Conservation (phyloP, 352 stramenopile species). For the Phytophthora kernoviae region DNA sequence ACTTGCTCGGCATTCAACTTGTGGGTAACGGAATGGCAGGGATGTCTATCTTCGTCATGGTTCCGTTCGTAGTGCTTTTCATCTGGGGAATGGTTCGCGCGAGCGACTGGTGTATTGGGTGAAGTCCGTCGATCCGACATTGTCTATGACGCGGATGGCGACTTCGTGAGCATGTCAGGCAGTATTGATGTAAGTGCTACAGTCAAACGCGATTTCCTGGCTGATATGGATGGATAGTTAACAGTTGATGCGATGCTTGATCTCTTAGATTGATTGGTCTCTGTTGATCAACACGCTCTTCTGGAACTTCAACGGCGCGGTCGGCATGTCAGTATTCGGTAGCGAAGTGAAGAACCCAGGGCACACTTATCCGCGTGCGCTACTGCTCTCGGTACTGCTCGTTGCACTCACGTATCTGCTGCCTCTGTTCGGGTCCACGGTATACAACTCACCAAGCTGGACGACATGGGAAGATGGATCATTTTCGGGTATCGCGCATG, state of each 20-base stretch:
- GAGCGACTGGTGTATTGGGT: conserved; percentile 40
- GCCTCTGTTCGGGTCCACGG: conserved; percentile 83
- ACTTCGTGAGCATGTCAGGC: conserved; percentile 48
- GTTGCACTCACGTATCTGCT: conserved; percentile 87
- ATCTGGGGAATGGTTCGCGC: conserved; percentile 37
- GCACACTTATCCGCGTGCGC: conserved; percentile 79
- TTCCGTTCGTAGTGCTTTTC: conserved; percentile 87
- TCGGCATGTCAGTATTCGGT: conserved; percentile 87
- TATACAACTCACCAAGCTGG: conserved; percentile 64
- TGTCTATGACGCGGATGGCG: conserved; percentile 32
- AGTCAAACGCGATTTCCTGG: neutral
- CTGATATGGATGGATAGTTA: too few relatives aligned
- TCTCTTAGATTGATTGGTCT: conserved; percentile 36
- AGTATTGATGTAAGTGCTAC: conserved; percentile 22
- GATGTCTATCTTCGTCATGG: conserved; percentile 88
- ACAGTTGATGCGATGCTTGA: neutral
- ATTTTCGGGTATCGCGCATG: conserved; percentile 85
- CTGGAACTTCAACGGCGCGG: conserved; percentile 96
- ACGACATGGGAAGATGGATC: conserved; percentile 90
- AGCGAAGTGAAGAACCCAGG: conserved; percentile 87
- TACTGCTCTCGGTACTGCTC: conserved; percentile 82
- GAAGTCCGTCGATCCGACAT: conserved; percentile 45
- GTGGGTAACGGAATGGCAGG: conserved; percentile 78
- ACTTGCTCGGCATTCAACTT: conserved; percentile 71
- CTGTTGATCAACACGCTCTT: conserved; percentile 94